A percentile compares a stretch with the other conserved stretches of the same genome.
phyloP scores from a whole-genome alignment of 2,329 filamentous ascomycete genomes.

The Nothophoma quercina region DNA sequence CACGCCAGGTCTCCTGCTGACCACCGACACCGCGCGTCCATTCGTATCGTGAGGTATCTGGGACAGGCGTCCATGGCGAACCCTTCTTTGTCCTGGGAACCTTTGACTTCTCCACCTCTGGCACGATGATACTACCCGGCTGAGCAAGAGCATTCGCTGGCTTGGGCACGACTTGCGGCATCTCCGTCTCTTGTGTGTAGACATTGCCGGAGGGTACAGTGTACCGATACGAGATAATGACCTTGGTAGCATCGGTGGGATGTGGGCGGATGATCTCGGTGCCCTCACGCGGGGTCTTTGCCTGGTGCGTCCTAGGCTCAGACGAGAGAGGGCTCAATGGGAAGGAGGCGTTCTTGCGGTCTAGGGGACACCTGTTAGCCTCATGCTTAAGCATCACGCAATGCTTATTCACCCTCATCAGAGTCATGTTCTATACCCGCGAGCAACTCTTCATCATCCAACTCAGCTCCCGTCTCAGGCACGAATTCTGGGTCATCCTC shows the following conservation, averaged over 20 bases:
- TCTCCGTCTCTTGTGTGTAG: neutral
- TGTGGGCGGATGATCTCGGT: constrained; percentile 2
- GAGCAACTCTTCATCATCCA: neutral
- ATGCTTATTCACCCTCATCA: neutral
- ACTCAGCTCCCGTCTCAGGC: neutral
- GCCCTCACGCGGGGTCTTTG: neutral
- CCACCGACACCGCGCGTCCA: constrained; percentile 8
- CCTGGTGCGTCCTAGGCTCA: neutral
- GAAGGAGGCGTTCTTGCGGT: too few relatives aligned
- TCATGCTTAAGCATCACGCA: neutral
- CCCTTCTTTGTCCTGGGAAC: constrained; percentile 1
- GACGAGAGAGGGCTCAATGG: neutral
- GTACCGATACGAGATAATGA: constrained; percentile 1
- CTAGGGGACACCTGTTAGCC: neutral
- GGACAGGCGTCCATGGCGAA: neutral
- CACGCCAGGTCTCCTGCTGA: constrained; percentile 5
- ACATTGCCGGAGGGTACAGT: neutral
- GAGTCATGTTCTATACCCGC: neutral
- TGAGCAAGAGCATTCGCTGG: neutral
- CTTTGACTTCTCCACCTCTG: neutral
- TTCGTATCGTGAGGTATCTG: neutral
- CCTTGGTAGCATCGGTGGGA: neutral
- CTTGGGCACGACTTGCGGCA: neutral
- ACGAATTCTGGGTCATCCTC: neutral
- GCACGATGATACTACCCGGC: neutral